Evolutionary conservation across 2,329 filamentous ascomycete genomes (phyloP).

Genomic region (Aspergillus arachidicola): DNA sequence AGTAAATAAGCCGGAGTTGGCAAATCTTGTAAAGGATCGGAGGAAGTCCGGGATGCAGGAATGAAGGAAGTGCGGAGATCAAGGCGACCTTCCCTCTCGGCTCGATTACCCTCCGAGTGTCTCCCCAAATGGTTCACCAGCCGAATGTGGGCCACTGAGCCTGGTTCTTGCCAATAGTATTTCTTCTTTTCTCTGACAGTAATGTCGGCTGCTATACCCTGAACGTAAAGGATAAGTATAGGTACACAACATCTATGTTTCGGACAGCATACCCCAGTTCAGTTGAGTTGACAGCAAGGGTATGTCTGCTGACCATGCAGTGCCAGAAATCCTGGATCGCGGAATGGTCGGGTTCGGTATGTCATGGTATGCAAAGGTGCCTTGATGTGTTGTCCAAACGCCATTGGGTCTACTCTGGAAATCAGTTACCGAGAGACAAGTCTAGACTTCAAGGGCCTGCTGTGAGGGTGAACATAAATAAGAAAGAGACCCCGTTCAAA

Average conservation of each 20-base stretch:
- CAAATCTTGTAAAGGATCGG: neutral
- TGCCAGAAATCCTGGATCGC: neutral
- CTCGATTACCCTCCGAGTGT: neutral
- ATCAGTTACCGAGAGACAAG: neutral
- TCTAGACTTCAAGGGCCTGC: neutral
- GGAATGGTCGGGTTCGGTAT: neutral
- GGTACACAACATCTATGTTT: neutral
- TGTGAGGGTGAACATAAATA: neutral
- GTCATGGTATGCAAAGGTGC: neutral
- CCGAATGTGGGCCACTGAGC: neutral
- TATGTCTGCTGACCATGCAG: neutral
- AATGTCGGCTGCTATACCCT: neutral
- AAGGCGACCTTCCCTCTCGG: neutral
- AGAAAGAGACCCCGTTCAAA: neutral
- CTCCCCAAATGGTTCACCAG: neutral
- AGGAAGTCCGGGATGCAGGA: neutral
- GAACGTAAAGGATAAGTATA: neutral
- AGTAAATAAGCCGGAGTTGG: too few relatives aligned
- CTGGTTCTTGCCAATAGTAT: neutral
- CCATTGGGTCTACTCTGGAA: neutral
- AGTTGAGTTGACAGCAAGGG: neutral
- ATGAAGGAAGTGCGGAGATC: neutral
- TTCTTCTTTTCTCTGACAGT: neutral
- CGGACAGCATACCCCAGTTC: neutral
- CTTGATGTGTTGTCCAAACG: neutral